These are phyloP conservation scores for Cryptosporidium ryanae DNA, from an alignment of 169 alveolate genomes.

Conservation along the genomic window DNA sequence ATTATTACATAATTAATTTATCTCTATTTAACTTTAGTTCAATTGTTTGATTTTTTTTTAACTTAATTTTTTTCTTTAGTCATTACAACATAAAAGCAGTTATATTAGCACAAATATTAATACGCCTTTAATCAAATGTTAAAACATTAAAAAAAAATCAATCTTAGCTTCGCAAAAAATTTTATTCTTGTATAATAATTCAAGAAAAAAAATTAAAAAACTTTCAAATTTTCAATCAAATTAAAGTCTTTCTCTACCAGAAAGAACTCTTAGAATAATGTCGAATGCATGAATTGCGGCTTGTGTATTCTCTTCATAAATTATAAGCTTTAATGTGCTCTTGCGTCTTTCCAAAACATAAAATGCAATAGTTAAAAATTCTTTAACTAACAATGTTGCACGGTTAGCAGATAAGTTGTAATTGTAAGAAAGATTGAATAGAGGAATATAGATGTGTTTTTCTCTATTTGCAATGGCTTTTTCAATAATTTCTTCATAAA, in stretches of 20 bases:
- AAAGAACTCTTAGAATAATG: not conserved
- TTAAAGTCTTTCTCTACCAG: slow-evolving; percentile 39
- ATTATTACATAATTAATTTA: no score
- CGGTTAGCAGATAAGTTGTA: not conserved
- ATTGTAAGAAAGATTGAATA: not conserved
- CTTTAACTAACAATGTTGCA: slow-evolving; percentile 1
- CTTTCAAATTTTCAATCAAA: not conserved
- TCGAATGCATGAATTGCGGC: not conserved
- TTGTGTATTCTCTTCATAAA: slow-evolving; percentile 26
- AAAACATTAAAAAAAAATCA: no score
- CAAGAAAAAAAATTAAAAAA: not conserved
- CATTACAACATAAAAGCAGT: no score
- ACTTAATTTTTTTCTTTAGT: no score
- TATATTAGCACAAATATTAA: no score
- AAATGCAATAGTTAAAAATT: not conserved
- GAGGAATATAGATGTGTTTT: not conserved
- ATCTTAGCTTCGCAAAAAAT: no score
- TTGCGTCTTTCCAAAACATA: not conserved
- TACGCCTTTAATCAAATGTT: no score
- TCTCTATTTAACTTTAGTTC: no score
- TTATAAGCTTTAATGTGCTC: not conserved
- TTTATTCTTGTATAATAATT: no score
- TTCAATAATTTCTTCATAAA: slow-evolving; percentile 2
- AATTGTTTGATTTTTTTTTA: no score
- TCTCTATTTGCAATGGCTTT: slow-evolving; percentile 29